phyloP scores from a whole-genome alignment of 805 yeast species.

The Candida sanyiensis region DNA sequence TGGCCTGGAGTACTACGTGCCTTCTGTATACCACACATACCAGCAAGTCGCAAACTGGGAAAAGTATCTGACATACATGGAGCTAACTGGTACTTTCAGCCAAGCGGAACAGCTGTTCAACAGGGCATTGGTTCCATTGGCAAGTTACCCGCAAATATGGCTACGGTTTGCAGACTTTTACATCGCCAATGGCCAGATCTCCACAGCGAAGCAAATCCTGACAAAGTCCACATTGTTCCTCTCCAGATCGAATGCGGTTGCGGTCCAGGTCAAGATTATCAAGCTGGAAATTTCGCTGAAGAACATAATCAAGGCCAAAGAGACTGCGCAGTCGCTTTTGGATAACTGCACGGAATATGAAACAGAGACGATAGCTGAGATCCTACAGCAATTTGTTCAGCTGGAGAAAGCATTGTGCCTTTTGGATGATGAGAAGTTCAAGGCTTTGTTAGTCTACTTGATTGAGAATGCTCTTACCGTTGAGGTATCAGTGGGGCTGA shows the following conservation, averaged over 20 bases:
- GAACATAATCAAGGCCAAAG: slow-evolving; percentile 33
- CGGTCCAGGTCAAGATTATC: slow-evolving; percentile 33
- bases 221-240: slow-evolving; percentile 30
- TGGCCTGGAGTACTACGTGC: slow-evolving; percentile 33
- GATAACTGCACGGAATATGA: neutral
- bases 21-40: slow-evolving; percentile 26
- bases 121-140: slow-evolving; percentile 42
- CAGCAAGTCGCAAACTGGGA: slow-evolving; percentile 57
- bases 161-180: slow-evolving; percentile 41
- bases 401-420: slow-evolving; percentile 5
- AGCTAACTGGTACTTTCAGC: slow-evolving; percentile 23
- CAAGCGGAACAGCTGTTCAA: slow-evolving; percentile 35
- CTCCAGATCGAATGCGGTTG: slow-evolving; percentile 20
- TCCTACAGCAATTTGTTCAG: slow-evolving; percentile 3
- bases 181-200: slow-evolving; percentile 27
- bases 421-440: slow-evolving; percentile 2
- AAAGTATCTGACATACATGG: slow-evolving; percentile 50
- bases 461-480: slow-evolving; percentile 3
- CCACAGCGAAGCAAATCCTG: slow-evolving; percentile 36
- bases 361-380: neutral
- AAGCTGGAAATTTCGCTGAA: slow-evolving; percentile 39
- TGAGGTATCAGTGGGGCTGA: neutral
- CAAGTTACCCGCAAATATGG: slow-evolving; percentile 45
- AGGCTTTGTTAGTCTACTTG: slow-evolving; percentile 4
- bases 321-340: slow-evolving; percentile 6